phyloP scores from a whole-genome alignment of 306 rosid species.

The Coriaria nepalensis region DNA sequence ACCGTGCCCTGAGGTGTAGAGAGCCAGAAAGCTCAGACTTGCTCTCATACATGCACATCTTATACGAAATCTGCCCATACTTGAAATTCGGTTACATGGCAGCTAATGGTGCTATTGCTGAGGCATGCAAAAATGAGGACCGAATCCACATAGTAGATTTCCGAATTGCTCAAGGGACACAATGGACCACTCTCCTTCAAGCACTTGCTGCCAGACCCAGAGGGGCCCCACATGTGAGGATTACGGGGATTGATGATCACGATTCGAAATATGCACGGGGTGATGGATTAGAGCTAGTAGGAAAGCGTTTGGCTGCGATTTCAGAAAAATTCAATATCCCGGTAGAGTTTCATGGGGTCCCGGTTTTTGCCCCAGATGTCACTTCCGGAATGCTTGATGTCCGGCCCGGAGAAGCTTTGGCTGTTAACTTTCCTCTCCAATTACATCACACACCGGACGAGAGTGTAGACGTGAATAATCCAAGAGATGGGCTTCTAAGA shows the following conservation, averaged over 20 bases:
- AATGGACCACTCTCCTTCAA: conserved; percentile 91
- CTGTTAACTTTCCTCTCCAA: conserved; percentile 85
- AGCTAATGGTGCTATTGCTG: conserved; percentile 95
- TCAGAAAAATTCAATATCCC: conserved; percentile 57
- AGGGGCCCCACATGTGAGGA: conserved; percentile 76
- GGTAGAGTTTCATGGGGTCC: conserved; percentile 71
- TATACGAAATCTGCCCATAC: conserved; percentile 87
- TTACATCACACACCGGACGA: conserved; percentile 96
- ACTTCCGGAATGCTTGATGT: conserved; percentile 62
- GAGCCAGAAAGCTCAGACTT: conserved; percentile 82
- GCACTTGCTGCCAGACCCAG: conserved; percentile 90
- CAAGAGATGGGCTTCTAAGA: conserved; percentile 74
- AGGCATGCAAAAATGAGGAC: conserved; percentile 75
- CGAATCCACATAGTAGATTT: conserved; percentile 82
- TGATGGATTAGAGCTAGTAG: conserved; percentile 52
- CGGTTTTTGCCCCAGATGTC: conserved; percentile 52
- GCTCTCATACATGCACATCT: conserved; percentile 73
- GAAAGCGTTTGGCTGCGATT: conserved; percentile 37
- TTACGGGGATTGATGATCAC: conserved; percentile 87
- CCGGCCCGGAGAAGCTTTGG: conserved; percentile 74
- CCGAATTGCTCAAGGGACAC: conserved; percentile 83
- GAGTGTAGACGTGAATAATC: conserved; percentile 74
- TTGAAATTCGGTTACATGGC: conserved; percentile 97
- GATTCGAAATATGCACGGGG: conserved; percentile 70
- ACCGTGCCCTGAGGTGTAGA: conserved; percentile 63